Percentiles rank a stretch among this genome's conserved stretches.
These are phyloP conservation scores for Endocalyx cinctus DNA, from an alignment of 2,329 filamentous ascomycete species.

Conservation along the genomic window DNA sequence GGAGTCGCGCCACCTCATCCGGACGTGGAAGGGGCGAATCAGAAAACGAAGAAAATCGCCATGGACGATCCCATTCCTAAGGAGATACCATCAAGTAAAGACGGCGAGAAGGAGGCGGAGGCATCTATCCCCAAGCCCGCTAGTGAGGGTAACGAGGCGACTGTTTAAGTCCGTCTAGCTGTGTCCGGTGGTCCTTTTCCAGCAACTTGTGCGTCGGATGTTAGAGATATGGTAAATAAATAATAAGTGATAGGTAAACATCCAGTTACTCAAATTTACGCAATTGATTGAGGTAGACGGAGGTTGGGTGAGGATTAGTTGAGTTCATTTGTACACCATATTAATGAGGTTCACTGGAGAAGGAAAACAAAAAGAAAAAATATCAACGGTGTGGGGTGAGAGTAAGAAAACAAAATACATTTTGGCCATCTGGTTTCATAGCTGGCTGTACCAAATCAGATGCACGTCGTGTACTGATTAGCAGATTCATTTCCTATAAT, in stretches of 20 bases:
- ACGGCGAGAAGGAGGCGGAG: slow-evolving; percentile 56
- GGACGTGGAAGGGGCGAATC: slow-evolving; percentile 57
- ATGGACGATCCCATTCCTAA: slow-evolving; percentile 34
- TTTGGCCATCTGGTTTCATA: no score
- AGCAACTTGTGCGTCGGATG: neutral
- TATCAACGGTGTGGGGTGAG: no score
- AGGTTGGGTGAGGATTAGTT: slow-evolving; percentile 8
- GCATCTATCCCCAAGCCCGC: slow-evolving; percentile 55
- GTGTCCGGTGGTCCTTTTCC: no score
- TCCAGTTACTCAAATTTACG: no score
- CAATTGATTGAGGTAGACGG: no score
- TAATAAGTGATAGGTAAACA: no score
- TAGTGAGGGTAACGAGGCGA: slow-evolving; percentile 59
- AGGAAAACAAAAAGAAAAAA: no score
- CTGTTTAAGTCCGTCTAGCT: slow-evolving; percentile 23
- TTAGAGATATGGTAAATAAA: neutral
- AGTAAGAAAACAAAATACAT: no score
- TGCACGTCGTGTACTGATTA: no score
- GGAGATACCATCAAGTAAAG: slow-evolving; percentile 44
- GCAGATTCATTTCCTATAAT: no score
- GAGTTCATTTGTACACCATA: slow-evolving; percentile 21
- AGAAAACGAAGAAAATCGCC: slow-evolving; percentile 47
- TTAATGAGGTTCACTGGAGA: slow-evolving; percentile 22
- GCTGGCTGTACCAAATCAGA: no score
- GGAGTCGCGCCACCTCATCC: slow-evolving; percentile 55